Evolutionary conservation across 1,284 basidiomycete species (phyloP).

Genomic region (Microbotryum lychnidis-dioicae): DNA sequence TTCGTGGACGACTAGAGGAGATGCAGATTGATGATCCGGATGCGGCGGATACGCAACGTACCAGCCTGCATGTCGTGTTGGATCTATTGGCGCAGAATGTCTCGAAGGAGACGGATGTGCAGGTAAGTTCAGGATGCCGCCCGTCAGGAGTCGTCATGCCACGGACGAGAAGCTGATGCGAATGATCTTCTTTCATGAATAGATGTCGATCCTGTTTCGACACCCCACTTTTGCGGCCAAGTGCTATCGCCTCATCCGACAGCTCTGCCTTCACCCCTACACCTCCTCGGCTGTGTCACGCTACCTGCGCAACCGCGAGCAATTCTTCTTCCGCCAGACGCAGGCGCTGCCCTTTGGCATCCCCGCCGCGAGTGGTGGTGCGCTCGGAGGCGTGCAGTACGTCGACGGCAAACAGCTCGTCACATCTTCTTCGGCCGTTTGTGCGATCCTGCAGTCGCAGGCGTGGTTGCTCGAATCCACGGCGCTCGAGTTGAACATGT

Average conservation of each 20-base stretch:
- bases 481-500: constrained; percentile 80
- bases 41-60: constrained; percentile 58
- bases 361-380: constrained; percentile 38
- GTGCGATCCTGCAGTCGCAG: constrained; percentile 71
- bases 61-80: constrained; percentile 73
- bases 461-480: constrained; percentile 78
- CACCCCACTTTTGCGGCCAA: constrained; percentile 78
- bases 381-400: constrained; percentile 61
- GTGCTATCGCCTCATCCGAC: constrained; percentile 72
- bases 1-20: constrained; percentile 44
- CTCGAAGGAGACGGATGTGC: constrained; percentile 47
- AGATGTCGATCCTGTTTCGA: constrained; percentile 50
- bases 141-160: no score
- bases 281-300: constrained; percentile 76
- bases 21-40: constrained; percentile 46
- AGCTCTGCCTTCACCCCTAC: constrained; percentile 74
- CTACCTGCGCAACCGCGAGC: constrained; percentile 78
- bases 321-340: constrained; percentile 81
- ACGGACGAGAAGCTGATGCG: not conserved
- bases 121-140: constrained; percentile 24
- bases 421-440: constrained; percentile 64
- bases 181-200: not conserved
- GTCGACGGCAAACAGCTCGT: constrained; percentile 60
- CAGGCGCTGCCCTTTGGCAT: constrained; percentile 52
- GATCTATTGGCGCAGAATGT: constrained; percentile 65